Evolutionary conservation across 169 alveolate species (phyloP).

Genomic region (Cyclospora cayetanensis): DNA sequence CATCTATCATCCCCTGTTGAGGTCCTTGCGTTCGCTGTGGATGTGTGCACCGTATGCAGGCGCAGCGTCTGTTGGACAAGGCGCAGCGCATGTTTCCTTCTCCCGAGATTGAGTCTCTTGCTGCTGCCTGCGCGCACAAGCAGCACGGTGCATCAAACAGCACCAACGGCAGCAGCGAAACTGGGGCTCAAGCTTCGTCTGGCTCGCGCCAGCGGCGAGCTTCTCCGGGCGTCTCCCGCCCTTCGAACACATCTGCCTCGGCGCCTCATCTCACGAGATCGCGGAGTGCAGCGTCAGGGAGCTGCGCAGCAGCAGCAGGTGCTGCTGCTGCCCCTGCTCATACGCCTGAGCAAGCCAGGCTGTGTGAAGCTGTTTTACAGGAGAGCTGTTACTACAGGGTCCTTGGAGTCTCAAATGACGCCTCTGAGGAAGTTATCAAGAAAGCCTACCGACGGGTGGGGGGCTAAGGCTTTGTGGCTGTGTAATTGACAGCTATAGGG

Average conservation of each 20-base stretch:
- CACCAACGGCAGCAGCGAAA: not conserved
- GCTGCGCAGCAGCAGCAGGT: not conserved
- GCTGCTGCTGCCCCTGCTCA: not conserved
- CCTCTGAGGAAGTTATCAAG: slow-evolving; percentile 90
- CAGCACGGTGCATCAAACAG: not conserved
- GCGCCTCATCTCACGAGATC: not conserved
- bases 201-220: not conserved
- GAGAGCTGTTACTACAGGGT: slow-evolving; percentile 91
- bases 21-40: not conserved
- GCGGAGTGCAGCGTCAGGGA: not conserved
- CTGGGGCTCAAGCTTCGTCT: not conserved
- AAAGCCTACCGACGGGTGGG: slow-evolving; percentile 85
- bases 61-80: slow-evolving; percentile 77
- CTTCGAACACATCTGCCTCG: not conserved
- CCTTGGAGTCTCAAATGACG: slow-evolving; percentile 89
- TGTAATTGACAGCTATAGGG: too few relatives aligned
- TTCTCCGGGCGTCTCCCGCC: not conserved
- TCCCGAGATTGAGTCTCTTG: slow-evolving; percentile 64
- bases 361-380: slow-evolving; percentile 84
- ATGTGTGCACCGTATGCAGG: slow-evolving; percentile 66
- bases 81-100: slow-evolving; percentile 85
- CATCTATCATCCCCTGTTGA: not conserved
- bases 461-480: not conserved
- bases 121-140: not conserved
- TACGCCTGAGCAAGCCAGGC: slow-evolving; percentile 79